Conservation (phyloP, 1,284 basidiomycete species). For the Porogramme epimiltina region DNA sequence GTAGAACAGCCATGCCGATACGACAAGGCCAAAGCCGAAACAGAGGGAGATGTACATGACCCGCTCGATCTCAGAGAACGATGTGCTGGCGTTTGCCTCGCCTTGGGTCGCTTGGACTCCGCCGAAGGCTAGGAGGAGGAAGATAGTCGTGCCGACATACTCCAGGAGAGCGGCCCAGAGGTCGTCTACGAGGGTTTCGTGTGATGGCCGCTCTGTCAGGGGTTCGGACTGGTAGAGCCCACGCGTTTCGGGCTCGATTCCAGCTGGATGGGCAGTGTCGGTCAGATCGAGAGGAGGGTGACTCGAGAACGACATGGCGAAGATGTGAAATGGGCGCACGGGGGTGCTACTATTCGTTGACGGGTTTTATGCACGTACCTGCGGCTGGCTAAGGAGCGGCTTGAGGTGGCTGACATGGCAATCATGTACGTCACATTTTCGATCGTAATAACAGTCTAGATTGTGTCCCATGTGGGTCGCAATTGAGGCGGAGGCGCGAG, state of each 20-base stretch:
- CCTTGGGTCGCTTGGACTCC: constrained; percentile 51
- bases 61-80: constrained; percentile 40
- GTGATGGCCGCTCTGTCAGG: neutral
- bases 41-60: constrained; percentile 61
- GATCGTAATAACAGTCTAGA: too few species aligned
- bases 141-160: constrained; percentile 58
- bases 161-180: constrained; percentile 51
- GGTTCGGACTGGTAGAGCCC: constrained; percentile 4
- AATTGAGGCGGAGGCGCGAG: too few species aligned
- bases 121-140: constrained; percentile 63
- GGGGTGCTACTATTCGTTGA: too few species aligned
- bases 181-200: constrained; percentile 33
- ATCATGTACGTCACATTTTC: too few species aligned
- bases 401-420: too few species aligned
- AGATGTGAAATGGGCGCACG: neutral
- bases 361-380: too few species aligned
- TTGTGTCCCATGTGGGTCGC: too few species aligned
- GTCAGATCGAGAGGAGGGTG: neutral
- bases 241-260: too few species aligned
- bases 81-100: constrained; percentile 28
- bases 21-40: constrained; percentile 69
- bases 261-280: too few species aligned
- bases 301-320: constrained; percentile 9
- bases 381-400: too few species aligned
- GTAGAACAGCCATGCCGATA: constrained; percentile 76